Conservation (phyloP, 768 basidiomycete genomes). For the Lactarius hatsudake region DNA sequence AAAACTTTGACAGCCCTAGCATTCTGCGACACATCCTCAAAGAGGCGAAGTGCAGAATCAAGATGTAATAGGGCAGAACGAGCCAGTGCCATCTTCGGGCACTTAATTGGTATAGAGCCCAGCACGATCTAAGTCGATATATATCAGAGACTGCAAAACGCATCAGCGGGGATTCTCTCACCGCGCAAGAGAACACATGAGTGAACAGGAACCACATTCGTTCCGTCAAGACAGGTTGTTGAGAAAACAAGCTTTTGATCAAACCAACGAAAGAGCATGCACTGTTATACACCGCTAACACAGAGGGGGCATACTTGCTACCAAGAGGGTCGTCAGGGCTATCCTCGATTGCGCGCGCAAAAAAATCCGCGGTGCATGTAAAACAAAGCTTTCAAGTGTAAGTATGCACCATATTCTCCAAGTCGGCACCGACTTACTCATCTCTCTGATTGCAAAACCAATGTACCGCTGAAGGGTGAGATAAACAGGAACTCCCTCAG, state of each 20-base stretch:
- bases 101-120: slow-evolving; percentile 64
- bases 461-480: slow-evolving; percentile 67
- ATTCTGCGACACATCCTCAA: slow-evolving; percentile 52
- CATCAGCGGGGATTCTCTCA: slow-evolving; percentile 35
- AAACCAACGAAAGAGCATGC: slow-evolving; percentile 67
- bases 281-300: slow-evolving; percentile 66
- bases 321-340: slow-evolving; percentile 61
- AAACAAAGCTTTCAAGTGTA: slow-evolving; percentile 48
- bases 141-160: background rate
- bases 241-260: slow-evolving; percentile 60
- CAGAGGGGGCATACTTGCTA: slow-evolving; percentile 65
- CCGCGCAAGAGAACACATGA: slow-evolving; percentile 70
- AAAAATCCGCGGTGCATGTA: slow-evolving; percentile 78
- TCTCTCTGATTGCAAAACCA: slow-evolving; percentile 66
- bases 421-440: slow-evolving; percentile 43
- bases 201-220: slow-evolving; percentile 73
- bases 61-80: slow-evolving; percentile 65
- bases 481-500: slow-evolving; percentile 50
- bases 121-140: slow-evolving; percentile 52
- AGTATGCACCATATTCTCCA: background rate
- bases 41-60: slow-evolving; percentile 59
- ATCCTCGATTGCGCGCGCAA: slow-evolving; percentile 66
- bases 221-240: slow-evolving; percentile 62
- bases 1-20: slow-evolving; percentile 57
- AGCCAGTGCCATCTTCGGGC: slow-evolving; percentile 58